Conservation (phyloP, 352 stramenopile genomes). For the Phytophthora aleatoria region DNA sequence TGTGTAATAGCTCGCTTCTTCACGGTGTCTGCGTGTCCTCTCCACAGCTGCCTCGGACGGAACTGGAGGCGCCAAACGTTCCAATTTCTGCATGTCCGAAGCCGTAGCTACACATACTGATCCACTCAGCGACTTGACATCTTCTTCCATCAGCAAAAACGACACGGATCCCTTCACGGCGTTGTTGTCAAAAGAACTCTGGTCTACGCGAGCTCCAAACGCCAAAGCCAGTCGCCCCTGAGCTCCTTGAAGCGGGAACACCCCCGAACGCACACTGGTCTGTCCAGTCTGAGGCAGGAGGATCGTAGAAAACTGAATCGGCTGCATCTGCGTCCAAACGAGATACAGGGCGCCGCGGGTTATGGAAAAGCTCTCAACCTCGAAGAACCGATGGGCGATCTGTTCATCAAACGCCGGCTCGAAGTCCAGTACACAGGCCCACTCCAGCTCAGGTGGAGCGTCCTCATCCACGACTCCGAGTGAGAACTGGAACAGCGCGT, state of each 20-base stretch:
- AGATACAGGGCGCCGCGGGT: constrained; percentile 70
- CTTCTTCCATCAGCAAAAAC: constrained; percentile 66
- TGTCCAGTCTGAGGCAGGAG: constrained; percentile 56
- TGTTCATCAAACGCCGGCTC: constrained; percentile 61
- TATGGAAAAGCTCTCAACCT: constrained; percentile 67
- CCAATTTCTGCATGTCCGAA: constrained; percentile 68
- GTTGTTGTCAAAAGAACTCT: constrained; percentile 52
- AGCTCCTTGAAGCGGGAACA: constrained; percentile 75
- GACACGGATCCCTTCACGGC: constrained; percentile 69
- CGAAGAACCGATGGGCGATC: constrained; percentile 43
- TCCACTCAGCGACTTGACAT: constrained; percentile 36
- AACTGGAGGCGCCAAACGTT: constrained; percentile 31
- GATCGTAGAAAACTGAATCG: constrained; percentile 70
- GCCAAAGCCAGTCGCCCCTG: constrained; percentile 49
- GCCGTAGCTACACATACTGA: constrained; percentile 69
- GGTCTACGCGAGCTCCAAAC: constrained; percentile 60
- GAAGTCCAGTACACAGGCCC: constrained; percentile 71
- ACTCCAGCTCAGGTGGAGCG: constrained; percentile 48
- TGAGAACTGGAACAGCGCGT: constrained; percentile 75
- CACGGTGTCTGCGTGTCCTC: constrained; percentile 44
- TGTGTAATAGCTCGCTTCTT: constrained; percentile 45
- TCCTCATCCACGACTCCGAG: constrained; percentile 35
- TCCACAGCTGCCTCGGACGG: constrained; percentile 35
- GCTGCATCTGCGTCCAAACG: constrained; percentile 63
- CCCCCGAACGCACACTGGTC: constrained; percentile 54